Percentiles rank a stretch among this genome's conserved stretches.
These are phyloP conservation scores for Neodidymelliopsis sp. DNA, from an alignment of 2,329 filamentous ascomycete species.

Conservation along the genomic window DNA sequence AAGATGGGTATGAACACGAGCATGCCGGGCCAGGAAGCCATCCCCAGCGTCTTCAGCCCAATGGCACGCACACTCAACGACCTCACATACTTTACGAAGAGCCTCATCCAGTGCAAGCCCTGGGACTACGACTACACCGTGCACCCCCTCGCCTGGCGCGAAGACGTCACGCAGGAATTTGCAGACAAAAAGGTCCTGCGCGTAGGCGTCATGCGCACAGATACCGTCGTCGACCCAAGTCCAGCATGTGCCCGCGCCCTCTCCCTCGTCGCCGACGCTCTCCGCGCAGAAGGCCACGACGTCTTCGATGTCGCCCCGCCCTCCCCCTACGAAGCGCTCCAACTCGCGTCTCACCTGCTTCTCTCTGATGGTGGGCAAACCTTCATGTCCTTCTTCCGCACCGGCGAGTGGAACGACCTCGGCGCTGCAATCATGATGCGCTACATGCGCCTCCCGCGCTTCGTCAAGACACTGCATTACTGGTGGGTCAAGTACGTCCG, in stretches of 20 bases:
- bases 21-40: conserved; percentile 91
- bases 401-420: conserved; percentile 79
- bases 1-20: conserved; percentile 84
- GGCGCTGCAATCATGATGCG: conserved; percentile 78
- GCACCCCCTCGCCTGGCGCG: conserved; percentile 82
- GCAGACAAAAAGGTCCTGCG: conserved; percentile 68
- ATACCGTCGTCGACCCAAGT: conserved; percentile 83
- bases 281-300: conserved; percentile 76
- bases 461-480: conserved; percentile 85
- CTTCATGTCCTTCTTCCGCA: conserved; percentile 77
- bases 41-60: conserved; percentile 87
- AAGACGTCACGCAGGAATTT: conserved; percentile 66
- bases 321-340: conserved; percentile 74
- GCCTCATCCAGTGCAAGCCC: conserved; percentile 79
- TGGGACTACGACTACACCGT: conserved; percentile 90
- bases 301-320: conserved; percentile 72
- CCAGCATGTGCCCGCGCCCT: conserved; percentile 84
- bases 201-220: conserved; percentile 79
- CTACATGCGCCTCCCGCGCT: conserved; percentile 75
- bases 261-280: conserved; percentile 71
- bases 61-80: conserved; percentile 90
- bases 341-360: conserved; percentile 79
- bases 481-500: conserved; percentile 87
- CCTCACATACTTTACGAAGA: conserved; percentile 81
- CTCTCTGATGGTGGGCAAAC: conserved; percentile 85